Percentiles rank a stretch among this genome's conserved stretches.
Evolutionary conservation across 306 rosid species (phyloP).

Genomic region (Cucumis sativus): DNA sequence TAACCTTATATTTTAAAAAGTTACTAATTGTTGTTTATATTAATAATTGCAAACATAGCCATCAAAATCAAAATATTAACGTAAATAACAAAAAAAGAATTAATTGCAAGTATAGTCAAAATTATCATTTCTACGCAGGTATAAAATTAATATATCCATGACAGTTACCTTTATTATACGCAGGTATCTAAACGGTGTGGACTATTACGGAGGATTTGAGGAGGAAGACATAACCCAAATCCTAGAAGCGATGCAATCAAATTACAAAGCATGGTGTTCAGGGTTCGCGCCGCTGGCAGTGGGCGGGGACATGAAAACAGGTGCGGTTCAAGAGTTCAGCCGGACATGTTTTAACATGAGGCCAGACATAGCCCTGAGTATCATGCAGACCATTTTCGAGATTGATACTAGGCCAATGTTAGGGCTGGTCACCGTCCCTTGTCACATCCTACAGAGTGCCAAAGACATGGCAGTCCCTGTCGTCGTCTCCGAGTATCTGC

Average conservation of each 20-base stretch:
- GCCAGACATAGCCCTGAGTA: slow-evolving; percentile 61
- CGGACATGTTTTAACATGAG: slow-evolving; percentile 73
- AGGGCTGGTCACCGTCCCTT: slow-evolving; percentile 38
- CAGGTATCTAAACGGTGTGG: slow-evolving; percentile 51
- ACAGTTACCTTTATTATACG: too few species aligned
- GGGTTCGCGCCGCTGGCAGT: slow-evolving; percentile 71
- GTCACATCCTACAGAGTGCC: slow-evolving; percentile 64
- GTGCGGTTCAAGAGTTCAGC: slow-evolving; percentile 75
- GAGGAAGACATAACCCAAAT: slow-evolving; percentile 55
- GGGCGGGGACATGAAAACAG: slow-evolving; percentile 78
- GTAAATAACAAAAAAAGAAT: too few species aligned
- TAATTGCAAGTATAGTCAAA: too few species aligned
- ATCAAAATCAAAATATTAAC: too few species aligned
- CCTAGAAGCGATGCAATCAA: slow-evolving; percentile 44
- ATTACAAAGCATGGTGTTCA: slow-evolving; percentile 69
- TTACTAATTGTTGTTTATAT: too few species aligned
- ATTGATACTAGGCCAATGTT: slow-evolving; percentile 56
- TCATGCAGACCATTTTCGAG: slow-evolving; percentile 43
- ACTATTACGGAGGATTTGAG: slow-evolving; percentile 73
- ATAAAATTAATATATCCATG: too few species aligned
- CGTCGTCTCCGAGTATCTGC: slow-evolving; percentile 53
- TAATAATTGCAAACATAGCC: too few species aligned
- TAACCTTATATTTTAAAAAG: too few species aligned
- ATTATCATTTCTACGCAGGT: too few species aligned
- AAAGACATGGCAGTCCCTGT: slow-evolving; percentile 75